Evolutionary conservation across 441 rosid species (phyloP).

Genomic region (Manihot esculenta): DNA sequence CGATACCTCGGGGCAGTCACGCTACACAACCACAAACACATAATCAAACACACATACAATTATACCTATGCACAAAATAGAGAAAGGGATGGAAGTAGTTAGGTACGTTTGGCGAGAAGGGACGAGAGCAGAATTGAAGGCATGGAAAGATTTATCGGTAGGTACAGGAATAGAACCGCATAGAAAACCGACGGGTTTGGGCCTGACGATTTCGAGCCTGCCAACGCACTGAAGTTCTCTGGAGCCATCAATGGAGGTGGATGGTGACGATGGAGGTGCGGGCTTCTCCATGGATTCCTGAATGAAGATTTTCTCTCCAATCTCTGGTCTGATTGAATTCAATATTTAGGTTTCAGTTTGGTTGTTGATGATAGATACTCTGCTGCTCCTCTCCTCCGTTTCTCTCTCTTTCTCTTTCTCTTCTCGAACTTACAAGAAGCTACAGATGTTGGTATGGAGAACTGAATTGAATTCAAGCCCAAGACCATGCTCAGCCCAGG

Average conservation of each 20-base stretch:
- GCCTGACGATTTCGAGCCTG: slow-evolving; percentile 63
- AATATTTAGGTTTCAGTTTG: not conserved
- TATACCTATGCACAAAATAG: not conserved
- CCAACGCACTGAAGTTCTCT: slow-evolving; percentile 76
- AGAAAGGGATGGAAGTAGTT: not conserved
- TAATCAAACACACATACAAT: not conserved
- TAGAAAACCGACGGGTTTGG: slow-evolving; percentile 77
- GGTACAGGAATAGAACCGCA: slow-evolving; percentile 91
- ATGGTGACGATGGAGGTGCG: slow-evolving; percentile 30
- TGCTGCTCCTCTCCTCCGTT: not conserved
- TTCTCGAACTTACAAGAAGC: not conserved
- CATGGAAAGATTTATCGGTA: slow-evolving; percentile 66
- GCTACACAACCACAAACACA: slow-evolving; percentile 31
- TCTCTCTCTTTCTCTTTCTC: not conserved
- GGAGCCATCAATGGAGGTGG: slow-evolving; percentile 38
- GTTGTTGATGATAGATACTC: no score
- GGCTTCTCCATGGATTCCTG: slow-evolving; percentile 44
- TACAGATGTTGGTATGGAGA: not conserved
- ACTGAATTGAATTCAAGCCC: no score
- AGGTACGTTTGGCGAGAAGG: slow-evolving; percentile 67
- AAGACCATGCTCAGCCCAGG: no score
- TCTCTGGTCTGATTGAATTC: not conserved
- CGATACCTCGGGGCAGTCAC: slow-evolving; percentile 74
- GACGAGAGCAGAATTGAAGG: slow-evolving; percentile 63
- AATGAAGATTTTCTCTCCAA: not conserved